Evolutionary conservation across 495 filamentous ascomycete genomes (phyloP), one percentile per base, ranked within the genome.

Genomic region (Podospora australis): DNA sequence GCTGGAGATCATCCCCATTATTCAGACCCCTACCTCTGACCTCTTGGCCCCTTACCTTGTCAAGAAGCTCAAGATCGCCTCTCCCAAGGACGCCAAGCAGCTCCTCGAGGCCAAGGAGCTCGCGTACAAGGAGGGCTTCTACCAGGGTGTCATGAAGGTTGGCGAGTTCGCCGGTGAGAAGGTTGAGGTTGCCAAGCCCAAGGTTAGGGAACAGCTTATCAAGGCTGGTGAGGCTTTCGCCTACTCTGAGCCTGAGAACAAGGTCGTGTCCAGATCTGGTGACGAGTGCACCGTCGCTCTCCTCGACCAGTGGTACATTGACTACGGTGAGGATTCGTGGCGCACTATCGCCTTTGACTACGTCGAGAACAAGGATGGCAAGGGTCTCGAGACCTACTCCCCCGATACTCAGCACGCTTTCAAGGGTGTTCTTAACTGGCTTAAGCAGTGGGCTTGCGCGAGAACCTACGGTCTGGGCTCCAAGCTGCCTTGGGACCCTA

Each of bases 121-220:
- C 39, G 92, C 92, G 4, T 98, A 98, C 72, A 94, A 89, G 64
- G 90, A 95, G 63, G 92, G 87, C n/a, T 96, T 87, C 74, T 98
- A 97, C 73, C 86, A 94, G 69, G 92, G 92, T 41, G 87, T 77
- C 34, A 92, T 98, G 87, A 66, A 88, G 32, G 76, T 86, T 45
- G 92, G 92, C 39, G 87, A 95, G 17, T 96, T 86, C 70, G 87
- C 83, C 66, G 92, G 90, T 22, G 78, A 89, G 67, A 74, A 86
- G 46, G 92, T 98, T 30, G 82, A 88, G 56, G 75, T 74, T 32
- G 90, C 83, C 17, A 98, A 98, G 71, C 81, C 84, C 24, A 87
- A 92, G 62, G 88, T 98, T 23, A 76, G 83, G 57, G 73, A 86
- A 58, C 72, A 87, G 44, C 78, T 98, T 20, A 78, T 95, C 54